These are phyloP conservation scores for Picocystis sp. DNA, from an alignment of 163 green algal genomes.

Conservation along the genomic window DNA sequence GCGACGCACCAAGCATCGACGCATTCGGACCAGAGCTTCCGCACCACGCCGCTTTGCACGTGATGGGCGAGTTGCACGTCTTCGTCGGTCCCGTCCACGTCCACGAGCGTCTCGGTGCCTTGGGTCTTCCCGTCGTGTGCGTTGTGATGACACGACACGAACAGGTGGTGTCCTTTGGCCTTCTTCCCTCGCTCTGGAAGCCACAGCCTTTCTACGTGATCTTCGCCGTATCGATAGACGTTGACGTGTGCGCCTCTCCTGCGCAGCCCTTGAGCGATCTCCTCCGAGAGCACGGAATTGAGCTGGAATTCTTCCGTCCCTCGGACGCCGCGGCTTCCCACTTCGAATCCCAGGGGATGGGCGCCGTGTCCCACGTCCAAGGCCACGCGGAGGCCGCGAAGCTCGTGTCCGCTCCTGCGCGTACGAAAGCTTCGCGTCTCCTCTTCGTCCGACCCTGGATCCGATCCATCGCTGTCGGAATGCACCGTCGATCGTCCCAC, in stretches of 20 bases:
- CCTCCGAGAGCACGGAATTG: too few species aligned
- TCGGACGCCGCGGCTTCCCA: too few species aligned
- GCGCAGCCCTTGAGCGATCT: too few species aligned
- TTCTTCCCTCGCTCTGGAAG: not conserved
- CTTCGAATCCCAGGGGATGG: slow-evolving; percentile 1
- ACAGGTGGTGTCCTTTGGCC: slow-evolving; percentile 2
- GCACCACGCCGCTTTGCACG: too few species aligned
- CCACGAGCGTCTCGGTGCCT: slow-evolving; percentile 8
- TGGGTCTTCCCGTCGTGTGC: slow-evolving; percentile 4
- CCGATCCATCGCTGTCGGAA: not conserved
- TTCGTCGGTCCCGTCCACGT: slow-evolving; percentile 2
- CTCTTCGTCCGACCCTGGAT: not conserved
- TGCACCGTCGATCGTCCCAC: not conserved
- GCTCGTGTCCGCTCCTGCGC: too few species aligned
- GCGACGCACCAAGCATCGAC: too few species aligned
- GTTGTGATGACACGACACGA: slow-evolving; percentile 6
- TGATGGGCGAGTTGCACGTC: slow-evolving; percentile 1
- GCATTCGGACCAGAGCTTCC: too few species aligned
- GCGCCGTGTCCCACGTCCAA: slow-evolving; percentile 7
- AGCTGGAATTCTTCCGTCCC: too few species aligned
- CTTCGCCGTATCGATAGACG: too few species aligned
- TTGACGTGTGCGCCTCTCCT: too few species aligned
- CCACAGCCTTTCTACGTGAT: too few species aligned
- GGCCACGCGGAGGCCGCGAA: not conserved
- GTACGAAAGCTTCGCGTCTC: too few species aligned